phyloP scores from a whole-genome alignment of 2,329 filamentous ascomycete genomes.

The Aspergillus cejpii region DNA sequence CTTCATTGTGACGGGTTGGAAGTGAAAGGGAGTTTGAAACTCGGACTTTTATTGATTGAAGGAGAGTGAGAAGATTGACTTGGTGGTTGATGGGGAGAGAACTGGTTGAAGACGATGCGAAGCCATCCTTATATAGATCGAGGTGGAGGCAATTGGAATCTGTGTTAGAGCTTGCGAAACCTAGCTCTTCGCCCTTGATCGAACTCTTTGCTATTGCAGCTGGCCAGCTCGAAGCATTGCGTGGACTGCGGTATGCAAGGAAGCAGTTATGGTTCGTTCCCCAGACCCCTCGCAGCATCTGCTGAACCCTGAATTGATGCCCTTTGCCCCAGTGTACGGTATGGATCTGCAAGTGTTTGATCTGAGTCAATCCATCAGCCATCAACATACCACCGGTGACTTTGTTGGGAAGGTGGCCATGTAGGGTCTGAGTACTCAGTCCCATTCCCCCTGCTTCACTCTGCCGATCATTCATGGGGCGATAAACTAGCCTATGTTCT shows the following conservation, averaged over 20 bases:
- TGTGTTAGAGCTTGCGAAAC: conserved; percentile 6
- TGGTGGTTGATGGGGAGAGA: conserved; percentile 25
- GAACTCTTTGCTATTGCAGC: conserved; percentile 5
- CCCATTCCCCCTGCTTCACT: conserved; percentile 13
- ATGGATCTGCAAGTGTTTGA: conserved; percentile 15
- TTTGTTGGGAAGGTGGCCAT: neutral
- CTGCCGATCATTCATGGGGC: conserved; percentile 10
- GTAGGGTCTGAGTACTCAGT: conserved; percentile 3
- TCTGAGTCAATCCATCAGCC: neutral
- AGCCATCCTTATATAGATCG: conserved; percentile 31
- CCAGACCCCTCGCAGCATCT: neutral
- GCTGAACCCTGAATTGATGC: neutral
- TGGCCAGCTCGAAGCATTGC: conserved; percentile 8
- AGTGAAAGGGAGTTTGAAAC: conserved; percentile 23
- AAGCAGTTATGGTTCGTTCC: neutral
- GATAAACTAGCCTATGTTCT: neutral
- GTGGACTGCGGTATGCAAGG: conserved; percentile 31
- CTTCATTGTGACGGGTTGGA: conserved; percentile 34
- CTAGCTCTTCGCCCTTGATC: conserved; percentile 8
- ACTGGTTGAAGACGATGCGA: conserved; percentile 10
- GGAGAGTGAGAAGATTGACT: conserved; percentile 20
- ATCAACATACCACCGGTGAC: neutral
- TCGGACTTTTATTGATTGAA: conserved; percentile 3
- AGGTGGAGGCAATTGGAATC: conserved; percentile 18
- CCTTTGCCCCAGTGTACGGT: conserved; percentile 5